Evolutionary conservation across 768 basidiomycete species (phyloP).

Genomic region (Auriculariales sp.): DNA sequence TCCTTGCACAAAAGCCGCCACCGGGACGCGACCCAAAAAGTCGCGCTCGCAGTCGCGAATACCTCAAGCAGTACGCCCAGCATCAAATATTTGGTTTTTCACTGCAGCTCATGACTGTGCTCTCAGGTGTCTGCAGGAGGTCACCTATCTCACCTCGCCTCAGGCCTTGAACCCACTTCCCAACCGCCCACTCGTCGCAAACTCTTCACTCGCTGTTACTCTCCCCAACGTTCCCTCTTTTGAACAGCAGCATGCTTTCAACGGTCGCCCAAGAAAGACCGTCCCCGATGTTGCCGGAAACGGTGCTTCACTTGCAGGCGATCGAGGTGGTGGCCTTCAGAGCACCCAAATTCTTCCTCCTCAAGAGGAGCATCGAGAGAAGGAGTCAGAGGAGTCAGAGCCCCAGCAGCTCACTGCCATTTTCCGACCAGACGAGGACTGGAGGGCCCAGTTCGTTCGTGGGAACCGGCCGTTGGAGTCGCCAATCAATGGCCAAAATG

Average conservation of each 20-base stretch:
- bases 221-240: conserved; percentile 62
- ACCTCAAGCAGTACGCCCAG: conserved; percentile 78
- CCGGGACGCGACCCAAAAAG: conserved; percentile 90
- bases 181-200: conserved; percentile 63
- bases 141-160: conserved; percentile 91
- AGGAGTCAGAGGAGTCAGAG: conserved; percentile 36
- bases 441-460: conserved; percentile 45
- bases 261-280: conserved; percentile 67
- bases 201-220: conserved; percentile 45
- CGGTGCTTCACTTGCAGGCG: not conserved
- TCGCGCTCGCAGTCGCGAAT: conserved; percentile 86
- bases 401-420: conserved; percentile 55
- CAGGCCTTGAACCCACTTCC: conserved; percentile 96
- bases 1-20: conserved; percentile 46
- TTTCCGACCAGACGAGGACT: conserved; percentile 80
- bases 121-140: conserved; percentile 85
- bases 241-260: conserved; percentile 59
- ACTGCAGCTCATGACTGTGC: conserved; percentile 6
- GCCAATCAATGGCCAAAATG: conserved; percentile 13
- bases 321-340: not conserved
- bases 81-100: conserved; percentile 4
- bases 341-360: not conserved
- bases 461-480: conserved; percentile 2
- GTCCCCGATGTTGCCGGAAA: conserved; percentile 47
- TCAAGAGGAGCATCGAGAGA: conserved; percentile 14